Conservation (phyloP, 163 green algal genomes). For the Prototheca cutis region DNA sequence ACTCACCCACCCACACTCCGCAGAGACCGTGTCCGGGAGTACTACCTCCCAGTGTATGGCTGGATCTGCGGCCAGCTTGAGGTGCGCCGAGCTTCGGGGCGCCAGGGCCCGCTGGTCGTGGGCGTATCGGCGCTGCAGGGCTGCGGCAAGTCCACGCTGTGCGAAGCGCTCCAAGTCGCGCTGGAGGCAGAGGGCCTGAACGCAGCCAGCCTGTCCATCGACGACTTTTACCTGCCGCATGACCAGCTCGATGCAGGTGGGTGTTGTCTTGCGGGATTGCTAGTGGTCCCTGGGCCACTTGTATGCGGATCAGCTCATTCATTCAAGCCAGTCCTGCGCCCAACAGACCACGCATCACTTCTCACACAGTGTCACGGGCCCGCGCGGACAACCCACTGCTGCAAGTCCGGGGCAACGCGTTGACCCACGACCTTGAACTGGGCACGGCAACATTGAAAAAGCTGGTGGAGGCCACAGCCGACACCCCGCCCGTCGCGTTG, state of each 20-base stretch:
- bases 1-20: background rate
- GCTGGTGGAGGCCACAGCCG: conserved; percentile 27
- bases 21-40: conserved; percentile 22
- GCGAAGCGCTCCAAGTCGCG: conserved; percentile 75
- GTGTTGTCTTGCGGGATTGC: too few relatives aligned
- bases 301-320: too few relatives aligned
- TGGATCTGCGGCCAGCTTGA: conserved; percentile 72
- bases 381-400: conserved; percentile 73
- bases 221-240: conserved; percentile 95
- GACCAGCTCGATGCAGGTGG: conserved; percentile 12
- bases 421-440: conserved; percentile 83
- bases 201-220: conserved; percentile 80
- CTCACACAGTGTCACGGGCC: conserved; percentile 10
- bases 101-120: conserved; percentile 39
- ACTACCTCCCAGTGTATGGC: conserved; percentile 94
- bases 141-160: conserved; percentile 95
- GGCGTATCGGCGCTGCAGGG: conserved; percentile 93
- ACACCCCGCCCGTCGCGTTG: conserved; percentile 18
- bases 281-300: too few relatives aligned
- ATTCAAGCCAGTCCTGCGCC: background rate
- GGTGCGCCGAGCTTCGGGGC: conserved; percentile 35
- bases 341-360: background rate
- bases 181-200: conserved; percentile 46
- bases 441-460: conserved; percentile 53
- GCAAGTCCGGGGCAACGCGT: conserved; percentile 83